These are phyloP conservation scores for Prunus mira DNA, from an alignment of 306 rosid species.

Conservation along the genomic window DNA sequence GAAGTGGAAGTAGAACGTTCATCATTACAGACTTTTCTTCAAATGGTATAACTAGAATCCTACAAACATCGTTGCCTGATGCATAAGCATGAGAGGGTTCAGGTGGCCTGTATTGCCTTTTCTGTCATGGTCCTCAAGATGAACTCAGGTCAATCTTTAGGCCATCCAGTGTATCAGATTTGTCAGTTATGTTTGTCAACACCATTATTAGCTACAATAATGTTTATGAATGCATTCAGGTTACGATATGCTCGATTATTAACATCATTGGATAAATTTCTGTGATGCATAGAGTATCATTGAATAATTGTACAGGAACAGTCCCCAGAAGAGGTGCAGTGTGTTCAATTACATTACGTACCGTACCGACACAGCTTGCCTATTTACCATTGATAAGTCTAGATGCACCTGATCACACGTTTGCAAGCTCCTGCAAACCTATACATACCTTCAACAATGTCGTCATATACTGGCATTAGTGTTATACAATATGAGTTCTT, in stretches of 20 bases:
- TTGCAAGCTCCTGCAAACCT: conserved; percentile 2
- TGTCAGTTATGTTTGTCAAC: background rate
- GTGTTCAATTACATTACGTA: conserved; percentile 12
- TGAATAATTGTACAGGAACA: background rate
- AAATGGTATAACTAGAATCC: background rate
- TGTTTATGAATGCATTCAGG: background rate
- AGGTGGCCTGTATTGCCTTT: background rate
- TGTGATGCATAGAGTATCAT: background rate
- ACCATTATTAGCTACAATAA: background rate
- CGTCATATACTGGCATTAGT: background rate
- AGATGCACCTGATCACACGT: background rate
- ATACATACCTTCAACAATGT: background rate
- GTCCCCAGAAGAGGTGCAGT: background rate
- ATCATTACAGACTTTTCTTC: background rate
- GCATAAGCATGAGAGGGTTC: background rate
- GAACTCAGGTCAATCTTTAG: background rate
- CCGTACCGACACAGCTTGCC: background rate
- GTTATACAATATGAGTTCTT: background rate
- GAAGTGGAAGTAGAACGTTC: background rate
- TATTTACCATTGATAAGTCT: background rate
- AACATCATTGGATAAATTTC: background rate
- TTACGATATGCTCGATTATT: background rate
- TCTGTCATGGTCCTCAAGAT: background rate
- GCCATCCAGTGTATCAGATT: background rate
- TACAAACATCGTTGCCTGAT: background rate